phyloP scores from a whole-genome alignment of 352 stramenopile species.

The Pythium pyrilobum region DNA sequence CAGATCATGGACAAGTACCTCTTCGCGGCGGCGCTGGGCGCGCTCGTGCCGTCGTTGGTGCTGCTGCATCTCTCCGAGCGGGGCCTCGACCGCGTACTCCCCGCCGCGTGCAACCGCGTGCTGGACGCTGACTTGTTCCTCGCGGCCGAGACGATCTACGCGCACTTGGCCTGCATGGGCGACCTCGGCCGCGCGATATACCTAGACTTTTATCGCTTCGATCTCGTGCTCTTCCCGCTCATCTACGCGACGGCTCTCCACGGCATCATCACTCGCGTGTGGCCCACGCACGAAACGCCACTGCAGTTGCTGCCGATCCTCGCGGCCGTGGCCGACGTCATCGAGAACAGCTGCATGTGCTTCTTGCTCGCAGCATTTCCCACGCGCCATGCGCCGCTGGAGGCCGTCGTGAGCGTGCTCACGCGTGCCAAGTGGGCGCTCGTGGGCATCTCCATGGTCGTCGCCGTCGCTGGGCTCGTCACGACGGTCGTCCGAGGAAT shows the following conservation, averaged over 20 bases:
- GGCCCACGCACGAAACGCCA: slow-evolving; percentile 17
- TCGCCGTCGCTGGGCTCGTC: background rate
- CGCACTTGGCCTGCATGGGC: slow-evolving; percentile 37
- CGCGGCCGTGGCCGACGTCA: slow-evolving; percentile 27
- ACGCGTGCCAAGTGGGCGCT: slow-evolving; percentile 34
- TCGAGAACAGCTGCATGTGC: slow-evolving; percentile 39
- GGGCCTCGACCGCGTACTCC: slow-evolving; percentile 27
- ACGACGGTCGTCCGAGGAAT: background rate
- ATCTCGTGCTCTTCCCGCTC: slow-evolving; percentile 43
- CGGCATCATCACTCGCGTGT: slow-evolving; percentile 26
- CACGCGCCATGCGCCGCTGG: slow-evolving; percentile 15
- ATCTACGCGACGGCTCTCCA: slow-evolving; percentile 32
- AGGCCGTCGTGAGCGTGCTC: slow-evolving; percentile 26
- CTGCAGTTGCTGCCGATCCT: slow-evolving; percentile 22
- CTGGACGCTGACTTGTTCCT: slow-evolving; percentile 36
- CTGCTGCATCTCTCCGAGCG: slow-evolving; percentile 26
- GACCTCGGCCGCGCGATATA: slow-evolving; percentile 27
- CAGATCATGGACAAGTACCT: background rate
- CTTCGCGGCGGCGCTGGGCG: slow-evolving; percentile 26
- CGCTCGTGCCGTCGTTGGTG: slow-evolving; percentile 33
- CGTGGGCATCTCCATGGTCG: background rate
- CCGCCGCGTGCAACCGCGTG: slow-evolving; percentile 28
- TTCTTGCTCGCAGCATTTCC: slow-evolving; percentile 39
- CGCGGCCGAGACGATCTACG: slow-evolving; percentile 16
- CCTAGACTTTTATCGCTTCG: slow-evolving; percentile 37